Evolutionary conservation across 371 early-diverging fungal genomes (phyloP), one percentile per base, ranked within the genome.

Genomic region (Lichtheimia corymbifera): DNA sequence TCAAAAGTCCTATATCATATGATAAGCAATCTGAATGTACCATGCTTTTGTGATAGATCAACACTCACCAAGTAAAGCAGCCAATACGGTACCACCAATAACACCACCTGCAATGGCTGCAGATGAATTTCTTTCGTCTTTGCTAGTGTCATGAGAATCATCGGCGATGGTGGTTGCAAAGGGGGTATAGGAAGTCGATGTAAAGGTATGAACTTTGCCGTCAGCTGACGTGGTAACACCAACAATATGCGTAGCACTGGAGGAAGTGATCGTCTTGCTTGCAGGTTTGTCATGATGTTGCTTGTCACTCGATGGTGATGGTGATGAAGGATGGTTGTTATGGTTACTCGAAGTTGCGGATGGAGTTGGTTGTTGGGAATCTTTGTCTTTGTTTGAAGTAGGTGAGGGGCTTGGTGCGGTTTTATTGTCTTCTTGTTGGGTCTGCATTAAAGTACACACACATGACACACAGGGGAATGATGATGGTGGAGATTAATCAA

Each of bases 191-290:
- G 61, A 61, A 3, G 61, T 61, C 14, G 61, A 53, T 40, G 61
- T 61, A 20, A 40, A 61, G 1, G 61, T 61, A 30, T 61, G 42
- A 0, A 61, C 17, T 18, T 49, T 42, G 11, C 61, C 61, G 30
- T 61, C 61, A 9, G 53, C 54, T 12, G 61, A 52, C 4, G 61
- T 53, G 7, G 53, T n/a, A n/a, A 61, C 61, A 14, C 41, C 61
- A 28, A 61, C 54, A 14, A 61, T 45, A 3, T 25, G 24, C 11
- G 61, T 61, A 7, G 53, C 61, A 44, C 54, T 61, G 25, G 61
- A 61, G 2, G 61, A 30, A 3, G 49, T 53, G 27, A 61, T 42
- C 5, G 61, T 61, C 25, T 50, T 59, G 57, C 47, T 47, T 35
- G 35, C 35, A 17, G n/a, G 47, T 47, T 47, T 47, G 11, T 18